Percentiles rank a stretch among this genome's conserved stretches.
phyloP scores from a whole-genome alignment of 352 stramenopile genomes.

The Phytopythium montanum region DNA sequence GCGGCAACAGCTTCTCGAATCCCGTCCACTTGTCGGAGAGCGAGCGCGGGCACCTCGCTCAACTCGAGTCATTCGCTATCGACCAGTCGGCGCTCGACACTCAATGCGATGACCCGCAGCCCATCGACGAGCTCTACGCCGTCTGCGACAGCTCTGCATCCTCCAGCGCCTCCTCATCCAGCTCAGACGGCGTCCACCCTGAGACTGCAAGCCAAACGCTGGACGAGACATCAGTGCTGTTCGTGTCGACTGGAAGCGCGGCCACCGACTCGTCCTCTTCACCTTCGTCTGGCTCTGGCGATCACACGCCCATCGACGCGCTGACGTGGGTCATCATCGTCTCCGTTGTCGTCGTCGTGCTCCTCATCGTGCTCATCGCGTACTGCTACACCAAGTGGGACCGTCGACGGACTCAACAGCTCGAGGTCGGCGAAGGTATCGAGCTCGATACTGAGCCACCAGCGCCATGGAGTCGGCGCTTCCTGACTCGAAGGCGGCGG shows the following conservation, averaged over 20 bases:
- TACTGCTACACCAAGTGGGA: slow-evolving; percentile 9
- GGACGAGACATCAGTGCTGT: neutral
- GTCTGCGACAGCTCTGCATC: slow-evolving; percentile 7
- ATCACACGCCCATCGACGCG: neutral
- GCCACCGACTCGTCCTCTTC: neutral
- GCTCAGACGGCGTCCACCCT: neutral
- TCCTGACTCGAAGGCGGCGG: neutral
- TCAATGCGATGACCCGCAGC: slow-evolving; percentile 8
- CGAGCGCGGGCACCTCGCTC: slow-evolving; percentile 7
- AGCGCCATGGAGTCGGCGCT: neutral
- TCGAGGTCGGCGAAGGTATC: neutral
- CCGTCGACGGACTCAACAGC: neutral
- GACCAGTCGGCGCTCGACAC: slow-evolving; percentile 10
- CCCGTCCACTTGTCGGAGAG: slow-evolving; percentile 6
- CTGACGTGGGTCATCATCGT: slow-evolving; percentile 9
- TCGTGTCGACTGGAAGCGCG: neutral
- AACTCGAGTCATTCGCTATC: slow-evolving; percentile 11
- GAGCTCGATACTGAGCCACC: neutral
- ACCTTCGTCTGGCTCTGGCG: neutral
- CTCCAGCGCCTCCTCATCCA: neutral
- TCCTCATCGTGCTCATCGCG: slow-evolving; percentile 5
- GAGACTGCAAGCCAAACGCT: neutral
- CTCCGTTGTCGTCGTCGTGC: slow-evolving; percentile 10
- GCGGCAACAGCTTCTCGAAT: slow-evolving; percentile 12
- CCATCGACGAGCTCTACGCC: slow-evolving; percentile 9